These are phyloP conservation scores for Sclerospora graminicola DNA, from an alignment of 352 stramenopile species.

Conservation along the genomic window DNA sequence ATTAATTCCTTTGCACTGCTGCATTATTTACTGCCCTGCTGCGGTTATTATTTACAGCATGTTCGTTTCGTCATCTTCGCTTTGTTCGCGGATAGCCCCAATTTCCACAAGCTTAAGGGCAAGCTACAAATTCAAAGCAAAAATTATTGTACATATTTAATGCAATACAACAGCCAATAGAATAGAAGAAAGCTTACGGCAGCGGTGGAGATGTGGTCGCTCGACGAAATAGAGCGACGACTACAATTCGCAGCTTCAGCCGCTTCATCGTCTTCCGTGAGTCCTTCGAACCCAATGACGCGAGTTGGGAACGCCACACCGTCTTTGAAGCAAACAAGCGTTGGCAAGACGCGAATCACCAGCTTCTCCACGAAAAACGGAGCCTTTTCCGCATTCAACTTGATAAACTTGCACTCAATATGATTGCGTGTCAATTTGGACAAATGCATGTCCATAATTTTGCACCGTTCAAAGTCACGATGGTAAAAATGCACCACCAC, in stretches of 20 bases:
- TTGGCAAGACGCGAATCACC: conserved; percentile 88
- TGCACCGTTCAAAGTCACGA: conserved; percentile 94
- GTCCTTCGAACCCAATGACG: conserved; percentile 89
- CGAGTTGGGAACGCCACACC: conserved; percentile 86
- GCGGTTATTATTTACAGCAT: too few species aligned
- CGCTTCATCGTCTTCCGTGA: conserved; percentile 76
- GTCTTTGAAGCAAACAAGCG: conserved; percentile 88
- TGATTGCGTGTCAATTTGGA: conserved; percentile 40
- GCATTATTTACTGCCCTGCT: too few species aligned
- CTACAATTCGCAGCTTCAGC: conserved; percentile 29
- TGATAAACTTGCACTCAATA: conserved; percentile 92
- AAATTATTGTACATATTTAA: neutral
- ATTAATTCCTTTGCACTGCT: neutral
- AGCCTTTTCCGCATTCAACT: conserved; percentile 91
- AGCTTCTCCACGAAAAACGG: conserved; percentile 94
- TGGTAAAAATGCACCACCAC: conserved; percentile 95
- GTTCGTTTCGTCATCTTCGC: conserved; percentile 30
- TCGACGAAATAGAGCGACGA: conserved; percentile 28
- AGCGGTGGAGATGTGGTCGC: conserved; percentile 49
- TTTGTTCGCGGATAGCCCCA: conserved; percentile 36
- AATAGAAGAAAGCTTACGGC: conserved; percentile 25
- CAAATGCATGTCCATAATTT: conserved; percentile 94
- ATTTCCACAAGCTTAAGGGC: conserved; percentile 49
- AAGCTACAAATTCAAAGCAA: conserved; percentile 27
- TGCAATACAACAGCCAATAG: neutral